These are phyloP conservation scores for Herpotrichia juniperi DNA, from an alignment of 2,329 filamentous ascomycete species.

Conservation along the genomic window DNA sequence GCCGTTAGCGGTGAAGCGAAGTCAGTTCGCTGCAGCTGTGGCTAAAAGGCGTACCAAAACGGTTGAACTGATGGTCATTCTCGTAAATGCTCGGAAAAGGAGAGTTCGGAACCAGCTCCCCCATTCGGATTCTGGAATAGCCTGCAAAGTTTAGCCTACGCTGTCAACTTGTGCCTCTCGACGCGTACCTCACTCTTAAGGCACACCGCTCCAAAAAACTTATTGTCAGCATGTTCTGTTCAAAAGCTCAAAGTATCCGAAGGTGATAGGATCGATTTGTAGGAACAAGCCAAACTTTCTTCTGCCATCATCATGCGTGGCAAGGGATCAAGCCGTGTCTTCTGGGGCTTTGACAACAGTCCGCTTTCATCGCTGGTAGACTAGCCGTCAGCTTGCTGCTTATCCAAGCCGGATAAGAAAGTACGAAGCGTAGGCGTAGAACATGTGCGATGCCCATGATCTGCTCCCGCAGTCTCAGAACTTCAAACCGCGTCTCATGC, in stretches of 20 bases:
- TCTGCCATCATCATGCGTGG: background rate
- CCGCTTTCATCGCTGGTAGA: background rate
- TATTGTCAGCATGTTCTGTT: slow-evolving; percentile 5
- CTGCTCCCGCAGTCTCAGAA: slow-evolving; percentile 42
- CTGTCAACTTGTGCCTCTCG: slow-evolving; percentile 9
- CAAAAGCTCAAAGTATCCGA: slow-evolving; percentile 2
- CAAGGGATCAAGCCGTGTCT: background rate
- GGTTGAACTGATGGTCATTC: slow-evolving; percentile 5
- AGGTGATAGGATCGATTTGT: background rate
- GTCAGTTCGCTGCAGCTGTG: slow-evolving; percentile 24
- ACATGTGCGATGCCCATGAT: slow-evolving; percentile 38
- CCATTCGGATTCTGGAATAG: slow-evolving; percentile 3
- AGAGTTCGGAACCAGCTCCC: background rate
- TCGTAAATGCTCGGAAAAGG: background rate
- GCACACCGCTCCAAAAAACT: background rate
- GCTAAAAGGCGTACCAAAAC: slow-evolving; percentile 13
- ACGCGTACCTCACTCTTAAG: background rate
- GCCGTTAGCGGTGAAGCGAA: slow-evolving; percentile 20
- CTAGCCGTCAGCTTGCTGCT: background rate
- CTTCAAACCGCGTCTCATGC: slow-evolving; percentile 37
- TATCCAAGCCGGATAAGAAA: slow-evolving; percentile 11
- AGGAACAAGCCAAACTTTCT: slow-evolving; percentile 1
- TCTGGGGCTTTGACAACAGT: background rate
- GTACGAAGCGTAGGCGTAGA: slow-evolving; percentile 14
- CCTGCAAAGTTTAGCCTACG: slow-evolving; percentile 31